Base-by-base conservation (phyloP, 2,329 filamentous ascomycete genomes). In the Erysiphe pulchra region DNA sequence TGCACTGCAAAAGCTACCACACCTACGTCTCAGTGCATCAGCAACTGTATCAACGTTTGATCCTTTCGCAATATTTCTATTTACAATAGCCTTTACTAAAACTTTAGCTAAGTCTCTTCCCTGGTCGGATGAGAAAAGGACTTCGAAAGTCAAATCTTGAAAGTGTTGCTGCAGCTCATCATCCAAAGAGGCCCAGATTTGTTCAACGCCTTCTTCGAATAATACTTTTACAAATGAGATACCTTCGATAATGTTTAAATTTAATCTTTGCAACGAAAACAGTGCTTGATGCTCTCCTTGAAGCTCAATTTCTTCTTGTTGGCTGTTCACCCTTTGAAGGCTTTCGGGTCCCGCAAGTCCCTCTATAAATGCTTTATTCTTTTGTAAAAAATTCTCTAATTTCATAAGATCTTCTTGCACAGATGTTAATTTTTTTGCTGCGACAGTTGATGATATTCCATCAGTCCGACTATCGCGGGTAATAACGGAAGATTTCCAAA, bases 31-130 rank as follows among this genome's bases (percentile, higher is more conserved):
- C 44, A 98, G 65, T n/a, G 86, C 84, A 61, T 98, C 90, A 0
- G 90, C 87, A 20, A 98, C 85, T 0, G 86, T 94, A 62, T 98
- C 92, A 17, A 98, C 87, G 51, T 95, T 98, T 4, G 86, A 87
- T 10, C 92, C 90, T 56, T 84, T 93, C 47, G 87, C 81, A 54
- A 98, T 98, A 60, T 93, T 98, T 55, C 86, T 77, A 60, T 95
- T 95, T 46, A 98, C 90, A 56, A 98, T 95, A 0, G 87, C 85
- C 60, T 95, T 98, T 47, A 98, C 90, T 1, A 98, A 68, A 46
- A 93, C 73, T 61, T 93, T 94, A 2, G 87, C 92, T 20, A 95
- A 71, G 11, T 93, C 84, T 54, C 84, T 84, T 31, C 90, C 90
- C 16, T 75, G 69, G 6, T 70, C 62, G 38, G 79, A 75, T 4